A percentile compares a stretch with the other conserved stretches of the same genome.
Evolutionary conservation across 805 yeast genomes (phyloP).

Genomic region (Monosporozyma aerobia): DNA sequence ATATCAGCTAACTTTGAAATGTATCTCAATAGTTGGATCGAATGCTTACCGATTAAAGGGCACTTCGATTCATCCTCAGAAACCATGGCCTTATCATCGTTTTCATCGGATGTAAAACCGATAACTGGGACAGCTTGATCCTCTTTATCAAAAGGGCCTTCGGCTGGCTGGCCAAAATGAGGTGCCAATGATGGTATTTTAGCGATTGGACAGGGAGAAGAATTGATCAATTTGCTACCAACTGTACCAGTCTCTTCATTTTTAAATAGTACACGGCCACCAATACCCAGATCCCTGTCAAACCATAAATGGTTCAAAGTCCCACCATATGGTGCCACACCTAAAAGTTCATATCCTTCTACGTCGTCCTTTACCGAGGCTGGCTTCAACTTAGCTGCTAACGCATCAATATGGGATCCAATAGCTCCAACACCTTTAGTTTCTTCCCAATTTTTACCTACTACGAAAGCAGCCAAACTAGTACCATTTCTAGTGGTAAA

Average conservation of each 20-base stretch:
- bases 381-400: constrained; percentile 65
- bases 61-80: constrained; percentile 51
- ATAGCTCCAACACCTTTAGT: constrained; percentile 58
- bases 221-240: constrained; percentile 38
- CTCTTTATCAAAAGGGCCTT: constrained; percentile 67
- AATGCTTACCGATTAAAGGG: constrained; percentile 63
- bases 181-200: constrained; percentile 80
- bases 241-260: constrained; percentile 30
- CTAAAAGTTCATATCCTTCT: constrained; percentile 70
- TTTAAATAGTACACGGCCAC: constrained; percentile 61
- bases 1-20: constrained; percentile 53
- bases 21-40: constrained; percentile 58
- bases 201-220: constrained; percentile 64
- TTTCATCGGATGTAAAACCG: constrained; percentile 40
- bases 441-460: constrained; percentile 60
- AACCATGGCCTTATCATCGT: constrained; percentile 24
- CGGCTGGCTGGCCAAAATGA: constrained; percentile 67
- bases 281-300: constrained; percentile 81
- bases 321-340: constrained; percentile 80
- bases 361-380: constrained; percentile 48
- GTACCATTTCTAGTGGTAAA: constrained; percentile 64
- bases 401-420: constrained; percentile 70
- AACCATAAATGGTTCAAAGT: constrained; percentile 59
- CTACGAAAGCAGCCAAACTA: constrained; percentile 55
- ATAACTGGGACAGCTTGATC: constrained; percentile 71